A percentile compares a stretch with the other conserved stretches of the same genome.
phyloP scores from a whole-genome alignment of 1,139 yeast species.

The Geotrichum candidum region DNA sequence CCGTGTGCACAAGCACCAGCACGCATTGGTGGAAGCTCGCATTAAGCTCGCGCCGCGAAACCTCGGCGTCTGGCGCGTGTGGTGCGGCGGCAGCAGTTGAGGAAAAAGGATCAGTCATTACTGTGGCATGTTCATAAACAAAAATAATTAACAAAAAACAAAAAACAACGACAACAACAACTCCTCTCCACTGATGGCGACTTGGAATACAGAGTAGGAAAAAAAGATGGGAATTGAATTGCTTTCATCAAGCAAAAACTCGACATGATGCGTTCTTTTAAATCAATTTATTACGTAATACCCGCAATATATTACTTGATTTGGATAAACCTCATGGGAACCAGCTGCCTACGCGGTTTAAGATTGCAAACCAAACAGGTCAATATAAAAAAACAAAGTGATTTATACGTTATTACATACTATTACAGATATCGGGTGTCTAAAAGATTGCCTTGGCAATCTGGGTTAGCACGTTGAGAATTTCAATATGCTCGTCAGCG shows the following conservation, averaged over 20 bases:
- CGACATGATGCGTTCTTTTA: neutral
- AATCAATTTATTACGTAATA: neutral
- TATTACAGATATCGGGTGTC: neutral
- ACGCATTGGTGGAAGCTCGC: conserved; percentile 33
- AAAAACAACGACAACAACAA: neutral
- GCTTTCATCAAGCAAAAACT: neutral
- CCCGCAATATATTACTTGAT: neutral
- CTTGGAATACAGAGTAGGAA: neutral
- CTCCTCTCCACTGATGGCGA: neutral
- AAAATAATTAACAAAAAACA: neutral
- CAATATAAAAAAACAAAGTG: neutral
- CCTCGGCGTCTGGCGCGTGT: neutral
- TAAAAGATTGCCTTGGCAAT: conserved; percentile 31
- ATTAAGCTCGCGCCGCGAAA: neutral
- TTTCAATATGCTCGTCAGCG: conserved; percentile 82
- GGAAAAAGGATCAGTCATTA: neutral
- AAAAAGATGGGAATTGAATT: neutral
- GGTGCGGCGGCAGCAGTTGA: neutral
- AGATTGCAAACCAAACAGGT: neutral
- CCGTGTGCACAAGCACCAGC: conserved; percentile 33
- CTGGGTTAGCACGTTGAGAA: conserved; percentile 62
- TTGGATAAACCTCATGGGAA: neutral
- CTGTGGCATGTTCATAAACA: neutral
- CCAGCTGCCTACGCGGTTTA: neutral
- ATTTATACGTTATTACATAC: neutral